These are phyloP conservation scores for Saccharomycopsis malanga DNA, from an alignment of 805 yeast species.

Conservation along the genomic window DNA sequence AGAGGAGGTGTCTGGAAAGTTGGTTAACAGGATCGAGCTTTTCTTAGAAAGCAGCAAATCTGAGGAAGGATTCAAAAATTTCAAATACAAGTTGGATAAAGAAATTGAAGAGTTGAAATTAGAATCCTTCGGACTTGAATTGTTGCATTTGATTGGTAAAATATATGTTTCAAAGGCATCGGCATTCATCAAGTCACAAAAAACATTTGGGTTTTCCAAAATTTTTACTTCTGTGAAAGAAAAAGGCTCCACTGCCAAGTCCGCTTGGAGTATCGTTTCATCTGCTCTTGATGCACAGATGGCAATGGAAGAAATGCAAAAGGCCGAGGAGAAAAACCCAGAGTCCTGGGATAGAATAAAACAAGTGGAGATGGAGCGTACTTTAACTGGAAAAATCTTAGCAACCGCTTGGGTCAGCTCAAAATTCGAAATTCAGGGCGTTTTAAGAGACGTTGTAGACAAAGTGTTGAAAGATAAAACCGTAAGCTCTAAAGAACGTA, in stretches of 20 bases:
- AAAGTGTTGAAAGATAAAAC: constrained; percentile 62
- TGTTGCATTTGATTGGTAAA: constrained; percentile 75
- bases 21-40: constrained; percentile 41
- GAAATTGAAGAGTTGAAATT: constrained; percentile 79
- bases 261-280: constrained; percentile 74
- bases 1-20: constrained; percentile 41
- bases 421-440: constrained; percentile 73
- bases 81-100: constrained; percentile 41
- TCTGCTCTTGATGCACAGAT: constrained; percentile 85
- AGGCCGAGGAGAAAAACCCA: constrained; percentile 51
- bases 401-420: constrained; percentile 96
- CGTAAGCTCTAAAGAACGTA: constrained; percentile 53
- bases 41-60: constrained; percentile 39
- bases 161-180: constrained; percentile 71
- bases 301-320: constrained; percentile 65
- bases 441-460: constrained; percentile 78
- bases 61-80: constrained; percentile 42
- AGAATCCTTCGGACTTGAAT: constrained; percentile 92
- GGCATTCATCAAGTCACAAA: constrained; percentile 65
- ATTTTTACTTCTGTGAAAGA: constrained; percentile 75
- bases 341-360: constrained; percentile 50
- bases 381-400: constrained; percentile 79
- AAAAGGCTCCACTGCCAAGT: constrained; percentile 75
- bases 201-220: constrained; percentile 81
- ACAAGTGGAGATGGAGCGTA: constrained; percentile 71